These are phyloP conservation scores for Plantago major DNA, from an alignment of 257 asterid genomes.

Conservation along the genomic window DNA sequence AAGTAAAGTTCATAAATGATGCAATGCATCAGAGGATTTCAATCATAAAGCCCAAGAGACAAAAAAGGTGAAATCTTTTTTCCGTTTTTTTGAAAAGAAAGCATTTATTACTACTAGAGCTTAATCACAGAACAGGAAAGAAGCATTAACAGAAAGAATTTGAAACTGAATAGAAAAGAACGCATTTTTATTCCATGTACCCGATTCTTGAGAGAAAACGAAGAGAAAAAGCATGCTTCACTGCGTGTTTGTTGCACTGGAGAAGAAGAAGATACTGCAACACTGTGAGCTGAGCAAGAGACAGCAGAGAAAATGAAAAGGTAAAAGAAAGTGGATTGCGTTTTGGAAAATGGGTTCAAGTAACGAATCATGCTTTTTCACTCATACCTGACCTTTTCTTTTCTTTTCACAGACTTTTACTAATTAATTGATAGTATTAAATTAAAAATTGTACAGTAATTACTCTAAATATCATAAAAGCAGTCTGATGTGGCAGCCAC, in stretches of 20 bases:
- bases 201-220: constrained; percentile 24
- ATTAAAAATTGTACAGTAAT: too few relatives aligned
- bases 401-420: too few relatives aligned
- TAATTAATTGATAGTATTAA: too few relatives aligned
- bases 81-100: constrained; percentile 2
- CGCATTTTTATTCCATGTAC: neutral
- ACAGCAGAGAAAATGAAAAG: neutral
- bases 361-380: too few relatives aligned
- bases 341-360: too few relatives aligned
- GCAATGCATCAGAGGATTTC: constrained; percentile 14
- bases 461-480: too few relatives aligned
- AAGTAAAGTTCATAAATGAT: constrained; percentile 14
- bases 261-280: neutral
- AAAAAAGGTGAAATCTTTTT: constrained; percentile 10
- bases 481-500: constrained; percentile 29
- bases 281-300: too few relatives aligned
- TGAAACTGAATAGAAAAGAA: neutral
- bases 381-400: too few relatives aligned
- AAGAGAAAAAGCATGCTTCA: too few relatives aligned
- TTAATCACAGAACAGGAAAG: constrained; percentile 2
- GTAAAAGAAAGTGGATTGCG: too few relatives aligned
- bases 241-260: too few relatives aligned
- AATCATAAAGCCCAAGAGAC: constrained; percentile 17
- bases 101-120: constrained; percentile 15
- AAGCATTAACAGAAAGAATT: neutral